Conservation (phyloP, 257 asterid genomes). For the Verbascum thapsus region DNA sequence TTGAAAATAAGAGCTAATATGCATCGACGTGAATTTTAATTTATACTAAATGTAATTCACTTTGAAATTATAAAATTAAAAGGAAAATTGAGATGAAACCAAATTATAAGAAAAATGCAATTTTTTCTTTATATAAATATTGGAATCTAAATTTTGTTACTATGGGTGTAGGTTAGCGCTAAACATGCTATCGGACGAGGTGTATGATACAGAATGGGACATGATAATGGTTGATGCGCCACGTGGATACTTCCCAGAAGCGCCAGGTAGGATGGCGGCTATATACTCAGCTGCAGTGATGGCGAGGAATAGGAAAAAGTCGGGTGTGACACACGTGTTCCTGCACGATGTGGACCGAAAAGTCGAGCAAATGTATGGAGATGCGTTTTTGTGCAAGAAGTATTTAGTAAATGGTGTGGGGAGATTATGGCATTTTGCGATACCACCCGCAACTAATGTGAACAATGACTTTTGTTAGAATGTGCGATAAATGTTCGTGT, state of each 20-base stretch:
- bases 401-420: conserved; percentile 54
- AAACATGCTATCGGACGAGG: conserved; percentile 63
- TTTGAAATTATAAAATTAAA: no score
- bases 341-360: conserved; percentile 81
- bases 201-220: conserved; percentile 86
- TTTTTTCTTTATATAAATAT: no score
- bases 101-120: no score
- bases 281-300: conserved; percentile 88
- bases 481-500: not conserved
- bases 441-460: conserved; percentile 49
- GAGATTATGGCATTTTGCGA: conserved; percentile 72
- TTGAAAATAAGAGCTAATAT: no score
- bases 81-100: no score
- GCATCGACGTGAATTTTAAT: no score
- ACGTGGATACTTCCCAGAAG: conserved; percentile 70
- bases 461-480: conserved; percentile 50
- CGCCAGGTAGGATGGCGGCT: conserved; percentile 94
- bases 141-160: not conserved
- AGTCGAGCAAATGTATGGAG: conserved; percentile 77
- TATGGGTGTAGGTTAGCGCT: conserved; percentile 51
- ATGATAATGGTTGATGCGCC: conserved; percentile 92
- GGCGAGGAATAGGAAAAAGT: conserved; percentile 70
- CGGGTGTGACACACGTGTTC: conserved; percentile 73
- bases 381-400: conserved; percentile 66
- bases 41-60: no score